A percentile compares a stretch with the other conserved stretches of the same genome.
These are phyloP conservation scores for Teratosphaeria epicoccoides DNA, from an alignment of 2,329 filamentous ascomycete genomes.

Conservation along the genomic window DNA sequence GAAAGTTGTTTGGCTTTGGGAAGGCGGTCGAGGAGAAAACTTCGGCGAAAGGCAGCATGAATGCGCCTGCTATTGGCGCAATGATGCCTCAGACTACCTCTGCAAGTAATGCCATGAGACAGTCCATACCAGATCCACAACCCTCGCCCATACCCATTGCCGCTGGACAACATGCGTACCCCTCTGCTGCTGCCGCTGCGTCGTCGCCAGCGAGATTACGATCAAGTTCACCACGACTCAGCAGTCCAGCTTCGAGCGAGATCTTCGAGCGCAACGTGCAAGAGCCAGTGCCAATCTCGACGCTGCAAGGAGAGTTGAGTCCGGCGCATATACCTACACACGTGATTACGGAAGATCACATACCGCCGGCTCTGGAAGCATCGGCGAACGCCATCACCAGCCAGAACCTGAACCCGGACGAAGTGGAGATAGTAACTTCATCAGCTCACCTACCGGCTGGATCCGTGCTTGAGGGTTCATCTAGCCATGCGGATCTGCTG, in stretches of 20 bases:
- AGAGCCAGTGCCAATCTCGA: slow-evolving; percentile 45
- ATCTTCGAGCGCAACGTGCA: slow-evolving; percentile 96
- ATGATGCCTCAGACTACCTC: slow-evolving; percentile 7
- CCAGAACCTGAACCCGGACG: slow-evolving; percentile 69
- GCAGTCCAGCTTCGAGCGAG: slow-evolving; percentile 62
- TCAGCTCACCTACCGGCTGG: slow-evolving; percentile 70
- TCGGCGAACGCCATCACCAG: slow-evolving; percentile 89
- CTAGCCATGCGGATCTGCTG: slow-evolving; percentile 19
- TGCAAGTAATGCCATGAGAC: slow-evolving; percentile 6
- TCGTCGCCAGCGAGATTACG: slow-evolving; percentile 40
- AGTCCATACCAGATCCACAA: slow-evolving; percentile 1
- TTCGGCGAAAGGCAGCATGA: slow-evolving; percentile 1
- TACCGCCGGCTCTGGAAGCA: slow-evolving; percentile 82
- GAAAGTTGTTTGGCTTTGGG: slow-evolving; percentile 12
- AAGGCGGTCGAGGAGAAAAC: slow-evolving; percentile 10
- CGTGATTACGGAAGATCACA: slow-evolving; percentile 88
- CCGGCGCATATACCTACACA: slow-evolving; percentile 77
- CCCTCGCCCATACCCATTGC: slow-evolving; percentile 14
- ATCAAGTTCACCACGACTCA: slow-evolving; percentile 61
- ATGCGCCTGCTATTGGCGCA: slow-evolving; percentile 1
- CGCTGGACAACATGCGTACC: slow-evolving; percentile 16
- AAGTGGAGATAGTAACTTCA: slow-evolving; percentile 87
- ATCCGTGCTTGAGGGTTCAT: slow-evolving; percentile 39
- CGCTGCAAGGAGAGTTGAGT: slow-evolving; percentile 56
- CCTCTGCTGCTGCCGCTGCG: slow-evolving; percentile 11